These are phyloP conservation scores for Metschnikowia sp. DNA, from an alignment of 805 yeast species.

Conservation along the genomic window DNA sequence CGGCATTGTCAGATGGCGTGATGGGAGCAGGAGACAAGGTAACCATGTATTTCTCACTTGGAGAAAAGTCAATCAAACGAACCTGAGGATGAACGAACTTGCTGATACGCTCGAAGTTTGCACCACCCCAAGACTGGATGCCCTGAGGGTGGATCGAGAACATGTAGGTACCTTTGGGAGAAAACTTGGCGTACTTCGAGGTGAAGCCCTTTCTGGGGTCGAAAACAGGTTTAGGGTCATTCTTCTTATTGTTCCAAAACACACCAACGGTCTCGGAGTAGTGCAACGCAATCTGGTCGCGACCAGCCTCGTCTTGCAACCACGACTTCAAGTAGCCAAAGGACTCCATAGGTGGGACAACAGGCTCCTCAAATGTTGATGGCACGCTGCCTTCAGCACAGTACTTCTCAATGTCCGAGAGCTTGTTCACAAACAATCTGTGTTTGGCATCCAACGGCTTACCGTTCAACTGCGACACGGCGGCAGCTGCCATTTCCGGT, in stretches of 20 bases:
- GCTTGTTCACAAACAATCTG: constrained; percentile 76
- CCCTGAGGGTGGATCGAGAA: constrained; percentile 92
- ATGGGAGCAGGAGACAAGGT: constrained; percentile 89
- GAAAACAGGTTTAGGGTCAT: constrained; percentile 69
- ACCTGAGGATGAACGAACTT: constrained; percentile 88
- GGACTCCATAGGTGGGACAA: constrained; percentile 64
- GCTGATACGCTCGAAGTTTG: constrained; percentile 64
- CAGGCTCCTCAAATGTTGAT: constrained; percentile 67
- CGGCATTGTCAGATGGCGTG: constrained; percentile 55
- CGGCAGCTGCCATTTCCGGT: constrained; percentile 65
- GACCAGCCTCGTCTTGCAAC: constrained; percentile 83
- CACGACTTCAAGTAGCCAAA: constrained; percentile 84
- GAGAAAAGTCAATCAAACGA: constrained; percentile 86
- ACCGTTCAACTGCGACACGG: constrained; percentile 76
- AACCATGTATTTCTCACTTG: constrained; percentile 84
- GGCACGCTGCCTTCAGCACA: constrained; percentile 62
- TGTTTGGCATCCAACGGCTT: constrained; percentile 94
- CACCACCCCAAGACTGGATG: constrained; percentile 95
- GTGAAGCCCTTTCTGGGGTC: constrained; percentile 86
- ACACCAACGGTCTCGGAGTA: constrained; percentile 77
- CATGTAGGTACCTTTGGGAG: constrained; percentile 89
- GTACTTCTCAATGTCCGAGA: constrained; percentile 78
- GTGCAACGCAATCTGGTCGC: constrained; percentile 88
- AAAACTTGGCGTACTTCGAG: constrained; percentile 80
- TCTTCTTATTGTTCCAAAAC: constrained; percentile 77